Conservation (phyloP, 768 basidiomycete species). For the Thelephora aurantiotincta region DNA sequence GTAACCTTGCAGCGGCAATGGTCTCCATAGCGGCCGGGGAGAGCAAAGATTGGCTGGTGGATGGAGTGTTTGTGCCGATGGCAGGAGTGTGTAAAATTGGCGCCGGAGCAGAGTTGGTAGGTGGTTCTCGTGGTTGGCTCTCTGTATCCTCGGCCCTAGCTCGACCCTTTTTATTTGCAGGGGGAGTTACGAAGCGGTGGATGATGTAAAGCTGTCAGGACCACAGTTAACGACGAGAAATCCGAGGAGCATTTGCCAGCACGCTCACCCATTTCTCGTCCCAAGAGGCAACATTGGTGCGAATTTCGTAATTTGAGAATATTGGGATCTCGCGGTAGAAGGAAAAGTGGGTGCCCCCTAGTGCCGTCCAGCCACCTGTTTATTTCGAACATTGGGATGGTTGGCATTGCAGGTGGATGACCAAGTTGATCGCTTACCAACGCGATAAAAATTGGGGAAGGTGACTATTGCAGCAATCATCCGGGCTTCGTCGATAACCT, state of each 20-base stretch:
- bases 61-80: conserved; percentile 3
- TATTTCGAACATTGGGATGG: background rate
- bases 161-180: conserved; percentile 17
- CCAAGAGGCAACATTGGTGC: conserved; percentile 45
- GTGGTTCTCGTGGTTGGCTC: background rate
- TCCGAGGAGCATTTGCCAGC: background rate
- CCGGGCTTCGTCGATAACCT: conserved; percentile 22
- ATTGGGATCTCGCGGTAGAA: conserved; percentile 64
- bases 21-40: conserved; percentile 5
- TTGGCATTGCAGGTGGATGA: background rate
- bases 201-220: conserved; percentile 43
- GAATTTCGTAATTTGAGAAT: conserved; percentile 45
- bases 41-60: conserved; percentile 1
- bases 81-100: conserved; percentile 23
- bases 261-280: conserved; percentile 64
- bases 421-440: background rate
- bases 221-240: background rate
- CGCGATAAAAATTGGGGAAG: conserved; percentile 43
- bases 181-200: conserved; percentile 47
- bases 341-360: conserved; percentile 49
- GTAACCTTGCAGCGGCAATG: background rate
- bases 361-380: conserved; percentile 44
- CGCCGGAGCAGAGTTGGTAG: conserved; percentile 11
- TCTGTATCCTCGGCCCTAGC: conserved; percentile 3
- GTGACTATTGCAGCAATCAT: conserved; percentile 31